These are phyloP conservation scores for Mucor plumbeus DNA, from an alignment of 371 early-diverging fungal species.

Conservation along the genomic window DNA sequence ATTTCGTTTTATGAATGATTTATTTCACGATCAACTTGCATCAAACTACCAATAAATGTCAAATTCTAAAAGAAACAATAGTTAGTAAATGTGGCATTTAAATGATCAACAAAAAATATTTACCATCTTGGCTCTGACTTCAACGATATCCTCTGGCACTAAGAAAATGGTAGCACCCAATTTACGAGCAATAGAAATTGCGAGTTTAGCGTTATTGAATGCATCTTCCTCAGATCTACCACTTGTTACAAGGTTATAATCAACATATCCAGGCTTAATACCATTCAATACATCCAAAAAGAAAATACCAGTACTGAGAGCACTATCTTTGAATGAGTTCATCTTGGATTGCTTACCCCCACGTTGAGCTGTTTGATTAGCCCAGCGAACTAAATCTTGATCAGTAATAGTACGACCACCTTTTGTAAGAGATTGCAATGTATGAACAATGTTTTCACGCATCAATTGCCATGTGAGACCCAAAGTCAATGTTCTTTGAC, in stretches of 20 bases:
- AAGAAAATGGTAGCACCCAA: conserved; percentile 95
- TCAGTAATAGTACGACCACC: conserved; percentile 87
- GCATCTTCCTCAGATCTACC: conserved; percentile 83
- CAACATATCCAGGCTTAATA: conserved; percentile 89
- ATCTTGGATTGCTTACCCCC: conserved; percentile 77
- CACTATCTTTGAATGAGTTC: conserved; percentile 82
- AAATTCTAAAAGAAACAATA: background rate
- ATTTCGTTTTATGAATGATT: background rate
- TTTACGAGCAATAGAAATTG: conserved; percentile 95
- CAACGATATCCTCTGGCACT: conserved; percentile 95
- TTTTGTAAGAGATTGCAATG: conserved; percentile 82
- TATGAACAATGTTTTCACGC: conserved; percentile 94
- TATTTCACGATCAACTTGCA: conserved; percentile 12
- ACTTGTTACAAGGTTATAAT: conserved; percentile 82
- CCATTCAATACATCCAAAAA: conserved; percentile 93
- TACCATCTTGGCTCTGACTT: conserved; percentile 85
- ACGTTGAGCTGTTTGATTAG: conserved; percentile 78
- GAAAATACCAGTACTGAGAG: conserved; percentile 79
- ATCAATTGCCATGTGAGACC: conserved; percentile 96
- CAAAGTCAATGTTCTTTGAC: conserved; percentile 84
- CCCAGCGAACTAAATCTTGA: conserved; percentile 92
- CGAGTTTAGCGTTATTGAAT: conserved; percentile 88
- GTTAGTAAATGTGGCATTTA: too few relatives aligned
- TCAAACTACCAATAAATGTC: conserved; percentile 17
- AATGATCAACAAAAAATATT: too few relatives aligned